phyloP scores from a whole-genome alignment of 2,329 filamentous ascomycete species.

The Ophiocordyceps unilateralis region DNA sequence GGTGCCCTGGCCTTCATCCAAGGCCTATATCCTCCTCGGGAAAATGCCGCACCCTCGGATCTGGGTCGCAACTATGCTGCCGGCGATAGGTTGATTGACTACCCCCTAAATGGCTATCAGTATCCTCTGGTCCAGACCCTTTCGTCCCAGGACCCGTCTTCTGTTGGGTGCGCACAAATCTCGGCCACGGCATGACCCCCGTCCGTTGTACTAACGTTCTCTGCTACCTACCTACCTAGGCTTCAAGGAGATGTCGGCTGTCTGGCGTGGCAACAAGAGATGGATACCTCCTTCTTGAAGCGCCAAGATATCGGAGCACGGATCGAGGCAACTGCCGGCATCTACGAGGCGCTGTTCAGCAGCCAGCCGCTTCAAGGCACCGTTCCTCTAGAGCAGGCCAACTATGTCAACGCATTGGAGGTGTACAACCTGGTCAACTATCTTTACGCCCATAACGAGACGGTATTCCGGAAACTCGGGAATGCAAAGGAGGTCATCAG shows the following conservation, averaged over 20 bases:
- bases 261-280: constrained; percentile 17
- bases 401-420: constrained; percentile 31
- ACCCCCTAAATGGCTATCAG: constrained; percentile 65
- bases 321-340: constrained; percentile 10
- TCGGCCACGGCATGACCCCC: neutral
- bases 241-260: constrained; percentile 23
- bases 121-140: constrained; percentile 50
- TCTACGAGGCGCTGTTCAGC: constrained; percentile 27
- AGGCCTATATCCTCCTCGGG: constrained; percentile 61
- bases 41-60: constrained; percentile 16
- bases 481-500: constrained; percentile 16
- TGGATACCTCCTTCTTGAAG: constrained; percentile 8
- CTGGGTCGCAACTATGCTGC: constrained; percentile 23
- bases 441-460: constrained; percentile 31
- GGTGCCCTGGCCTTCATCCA: constrained; percentile 67
- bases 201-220: neutral
- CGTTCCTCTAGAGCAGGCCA: constrained; percentile 16
- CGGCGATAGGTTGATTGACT: constrained; percentile 32
- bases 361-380: constrained; percentile 18
- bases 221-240: too few relatives aligned
- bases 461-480: constrained; percentile 20
- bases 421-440: constrained; percentile 41
- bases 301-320: constrained; percentile 9
- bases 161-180: constrained; percentile 22
- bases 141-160: constrained; percentile 24